Conservation (phyloP, 306 rosid species). For the Dalbergia cultrata region DNA sequence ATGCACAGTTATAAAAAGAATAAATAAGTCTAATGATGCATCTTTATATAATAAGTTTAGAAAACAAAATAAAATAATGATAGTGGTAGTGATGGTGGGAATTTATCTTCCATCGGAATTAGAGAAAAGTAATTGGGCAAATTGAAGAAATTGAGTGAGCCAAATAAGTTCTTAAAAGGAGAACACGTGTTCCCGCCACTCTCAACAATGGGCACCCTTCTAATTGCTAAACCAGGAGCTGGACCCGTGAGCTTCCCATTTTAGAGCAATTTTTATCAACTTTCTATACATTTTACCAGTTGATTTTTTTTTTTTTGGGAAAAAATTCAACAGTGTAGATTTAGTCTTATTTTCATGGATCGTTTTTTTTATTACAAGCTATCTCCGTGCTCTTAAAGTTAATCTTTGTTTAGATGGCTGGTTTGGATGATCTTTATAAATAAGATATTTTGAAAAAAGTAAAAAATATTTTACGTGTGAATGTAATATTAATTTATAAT, state of each 20-base stretch:
- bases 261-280: not conserved
- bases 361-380: no score
- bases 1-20: not conserved
- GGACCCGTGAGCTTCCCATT: not conserved
- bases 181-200: not conserved
- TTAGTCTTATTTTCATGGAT: no score
- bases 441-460: no score
- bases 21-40: conserved; percentile 10
- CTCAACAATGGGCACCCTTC: not conserved
- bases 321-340: no score
- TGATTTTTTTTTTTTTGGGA: no score
- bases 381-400: no score
- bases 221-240: not conserved
- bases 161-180: not conserved
- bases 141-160: not conserved
- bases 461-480: no score
- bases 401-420: no score
- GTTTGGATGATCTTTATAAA: no score
- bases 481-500: no score
- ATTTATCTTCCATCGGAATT: conserved; percentile 21
- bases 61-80: not conserved
- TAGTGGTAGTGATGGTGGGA: conserved; percentile 35
- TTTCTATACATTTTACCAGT: not conserved
- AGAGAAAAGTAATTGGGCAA: not conserved
- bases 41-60: conserved; percentile 6